These are phyloP conservation scores for Erythrophleum fordii DNA, from an alignment of 306 rosid species.

Conservation along the genomic window DNA sequence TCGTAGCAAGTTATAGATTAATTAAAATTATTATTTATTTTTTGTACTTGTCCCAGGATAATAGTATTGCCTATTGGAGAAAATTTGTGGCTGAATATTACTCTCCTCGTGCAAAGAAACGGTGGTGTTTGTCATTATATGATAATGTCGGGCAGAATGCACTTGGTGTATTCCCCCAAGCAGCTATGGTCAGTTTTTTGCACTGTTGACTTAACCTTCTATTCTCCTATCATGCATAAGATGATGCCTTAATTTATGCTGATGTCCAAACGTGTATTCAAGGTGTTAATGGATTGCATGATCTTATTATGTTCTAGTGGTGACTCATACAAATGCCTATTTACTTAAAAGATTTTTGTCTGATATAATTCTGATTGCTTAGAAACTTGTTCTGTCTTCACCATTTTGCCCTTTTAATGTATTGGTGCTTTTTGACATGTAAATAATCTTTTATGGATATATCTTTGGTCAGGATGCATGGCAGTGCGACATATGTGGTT, in stretches of 20 bases:
- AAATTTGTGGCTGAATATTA: constrained; percentile 96
- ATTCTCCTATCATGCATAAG: neutral
- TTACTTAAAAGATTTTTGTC: neutral
- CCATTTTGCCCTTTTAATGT: neutral
- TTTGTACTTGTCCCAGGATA: constrained; percentile 65
- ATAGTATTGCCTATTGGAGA: constrained; percentile 95
- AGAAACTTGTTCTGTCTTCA: neutral
- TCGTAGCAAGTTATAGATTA: neutral
- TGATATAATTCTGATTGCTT: neutral
- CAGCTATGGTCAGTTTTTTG: constrained; percentile 72
- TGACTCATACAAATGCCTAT: neutral
- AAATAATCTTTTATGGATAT: constrained; percentile 29
- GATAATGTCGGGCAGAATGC: constrained; percentile 87
- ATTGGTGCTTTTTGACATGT: neutral
- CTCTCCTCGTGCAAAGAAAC: constrained; percentile 93
- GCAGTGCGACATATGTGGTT: constrained; percentile 93
- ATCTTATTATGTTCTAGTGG: neutral
- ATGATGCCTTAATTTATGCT: neutral
- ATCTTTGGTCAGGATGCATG: constrained; percentile 77
- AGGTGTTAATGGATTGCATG: constrained; percentile 13
- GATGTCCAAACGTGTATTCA: neutral
- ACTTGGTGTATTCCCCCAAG: constrained; percentile 95
- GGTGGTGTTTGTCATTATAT: constrained; percentile 95
- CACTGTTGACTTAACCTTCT: constrained; percentile 20
- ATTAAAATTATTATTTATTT: constrained; percentile 6